A percentile compares a stretch with the other conserved stretches of the same genome.
Evolutionary conservation across 2,329 filamentous ascomycete species (phyloP).

Genomic region (Ceratocystis lukuohia): DNA sequence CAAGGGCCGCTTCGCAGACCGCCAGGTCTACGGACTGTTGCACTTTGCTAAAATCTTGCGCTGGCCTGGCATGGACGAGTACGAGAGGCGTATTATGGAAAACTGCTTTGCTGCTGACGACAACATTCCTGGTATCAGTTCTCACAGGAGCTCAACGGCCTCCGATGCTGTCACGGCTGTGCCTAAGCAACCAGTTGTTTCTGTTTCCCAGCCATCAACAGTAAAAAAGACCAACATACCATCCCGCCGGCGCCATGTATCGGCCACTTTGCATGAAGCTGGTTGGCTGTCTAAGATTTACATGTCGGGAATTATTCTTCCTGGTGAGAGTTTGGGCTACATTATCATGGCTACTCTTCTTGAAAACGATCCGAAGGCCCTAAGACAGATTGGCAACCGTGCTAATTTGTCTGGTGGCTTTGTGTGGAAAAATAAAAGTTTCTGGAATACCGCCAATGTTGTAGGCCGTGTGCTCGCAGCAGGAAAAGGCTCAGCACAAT

Average conservation of each 20-base stretch:
- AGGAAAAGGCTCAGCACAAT: conserved; percentile 47
- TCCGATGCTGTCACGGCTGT: not conserved
- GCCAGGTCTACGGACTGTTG: conserved; percentile 47
- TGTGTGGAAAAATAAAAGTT: conserved; percentile 49
- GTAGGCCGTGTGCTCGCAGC: conserved; percentile 52
- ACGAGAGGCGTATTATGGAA: conserved; percentile 36
- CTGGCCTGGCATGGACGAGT: conserved; percentile 48
- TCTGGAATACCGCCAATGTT: conserved; percentile 55
- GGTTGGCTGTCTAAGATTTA: conserved; percentile 59
- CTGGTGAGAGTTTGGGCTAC: conserved; percentile 49
- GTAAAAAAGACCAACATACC: conserved; percentile 21
- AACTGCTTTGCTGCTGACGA: conserved; percentile 27
- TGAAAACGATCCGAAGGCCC: conserved; percentile 49
- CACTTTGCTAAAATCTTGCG: conserved; percentile 50
- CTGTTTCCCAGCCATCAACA: not conserved
- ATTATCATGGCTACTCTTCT: conserved; percentile 53
- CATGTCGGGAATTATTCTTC: conserved; percentile 50
- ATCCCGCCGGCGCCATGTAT: conserved; percentile 39
- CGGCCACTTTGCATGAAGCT: conserved; percentile 43
- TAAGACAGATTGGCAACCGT: conserved; percentile 44
- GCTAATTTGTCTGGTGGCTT: conserved; percentile 53
- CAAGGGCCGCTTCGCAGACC: conserved; percentile 40
- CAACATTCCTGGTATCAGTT: not conserved
- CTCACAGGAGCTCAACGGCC: not conserved
- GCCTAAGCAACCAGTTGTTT: conserved; percentile 5